Evolutionary conservation across 1,284 basidiomycete species (phyloP), one percentile per base, ranked within the genome.

Genomic region (Phellopilus nigrolimitatus): DNA sequence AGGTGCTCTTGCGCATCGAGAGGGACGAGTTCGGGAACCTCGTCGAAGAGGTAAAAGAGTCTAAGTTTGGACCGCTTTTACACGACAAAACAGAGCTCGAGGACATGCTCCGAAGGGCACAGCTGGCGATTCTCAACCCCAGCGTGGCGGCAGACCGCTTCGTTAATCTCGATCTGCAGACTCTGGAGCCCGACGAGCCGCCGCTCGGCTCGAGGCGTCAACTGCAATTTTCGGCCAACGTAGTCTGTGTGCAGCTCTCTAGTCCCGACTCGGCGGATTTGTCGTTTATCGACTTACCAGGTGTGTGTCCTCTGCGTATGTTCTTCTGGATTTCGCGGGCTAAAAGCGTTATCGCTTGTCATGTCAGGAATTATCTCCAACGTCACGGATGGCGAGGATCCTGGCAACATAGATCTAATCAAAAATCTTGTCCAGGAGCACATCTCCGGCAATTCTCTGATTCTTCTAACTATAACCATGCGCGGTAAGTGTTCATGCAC

Each of bases 41-140:
- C 8, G 51, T 63, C 13, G 57, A 57, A 4, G 59, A 68, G 30
- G 62, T 68, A 1, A 52, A 31, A 9, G 71, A 74, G 54, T 56
- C 57, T 0, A 59, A 59, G 0, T 77, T 77, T 52, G 71, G 71
- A 0, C 21, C 47, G 1, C 13, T 57, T 6, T 69, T 76, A 31
- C 60, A 49, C 2, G 57, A 71, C 40, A 68, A 66, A 56, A 53
- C 47, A 0, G 61, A 71, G 2, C 68, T 76, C 4, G 73, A 75
- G 55, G 79, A 81, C 9, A 13, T 72, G 15, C 60, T 78, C 10
- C 66, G 73, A 9, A 68, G 71, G 12, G 76, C 76, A 0, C 76
- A 78, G 52, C 51, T 66, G 0, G 73, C 72, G 0, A 66, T 75
- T 0, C 60, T 79, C 5, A 69, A 73, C 49, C 72, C 73, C 0